Conservation (phyloP, 2,329 filamentous ascomycete genomes). For the Alternaria hordeiaustralica region DNA sequence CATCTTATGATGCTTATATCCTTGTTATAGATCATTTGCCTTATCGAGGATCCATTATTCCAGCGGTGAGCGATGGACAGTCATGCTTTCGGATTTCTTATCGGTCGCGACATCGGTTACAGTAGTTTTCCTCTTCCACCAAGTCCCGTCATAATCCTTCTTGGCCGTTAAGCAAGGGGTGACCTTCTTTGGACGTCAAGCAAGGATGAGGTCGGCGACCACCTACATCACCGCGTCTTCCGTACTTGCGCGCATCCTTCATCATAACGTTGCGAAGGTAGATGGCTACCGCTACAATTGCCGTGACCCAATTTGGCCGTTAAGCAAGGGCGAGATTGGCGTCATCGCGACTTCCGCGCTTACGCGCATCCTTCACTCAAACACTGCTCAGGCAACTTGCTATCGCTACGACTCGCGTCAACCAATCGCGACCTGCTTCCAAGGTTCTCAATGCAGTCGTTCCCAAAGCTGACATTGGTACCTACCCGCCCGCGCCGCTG, state of each 20-base stretch:
- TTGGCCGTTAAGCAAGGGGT: no score
- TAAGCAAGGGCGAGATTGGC: background rate
- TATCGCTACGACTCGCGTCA: background rate
- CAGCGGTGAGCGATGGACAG: no score
- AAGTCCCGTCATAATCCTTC: no score
- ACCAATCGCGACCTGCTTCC: background rate
- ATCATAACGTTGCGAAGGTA: no score
- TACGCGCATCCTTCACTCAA: background rate
- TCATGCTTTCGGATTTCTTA: background rate
- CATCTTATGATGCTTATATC: no score
- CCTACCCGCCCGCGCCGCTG: no score
- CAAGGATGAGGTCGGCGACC: background rate
- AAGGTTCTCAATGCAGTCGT: no score
- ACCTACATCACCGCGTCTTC: background rate
- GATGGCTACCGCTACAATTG: no score
- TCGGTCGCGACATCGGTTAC: background rate
- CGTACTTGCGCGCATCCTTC: background rate
- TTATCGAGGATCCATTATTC: no score
- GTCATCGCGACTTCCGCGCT: background rate
- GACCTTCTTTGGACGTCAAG: background rate
- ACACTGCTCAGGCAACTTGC: accelerated
- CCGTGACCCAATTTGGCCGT: no score
- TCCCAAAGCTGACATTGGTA: no score
- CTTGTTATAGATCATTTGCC: no score
- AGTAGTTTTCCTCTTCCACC: background rate